phyloP scores from a whole-genome alignment of 192 early-diverging fungal species.

The Cetraspora pellucida region DNA sequence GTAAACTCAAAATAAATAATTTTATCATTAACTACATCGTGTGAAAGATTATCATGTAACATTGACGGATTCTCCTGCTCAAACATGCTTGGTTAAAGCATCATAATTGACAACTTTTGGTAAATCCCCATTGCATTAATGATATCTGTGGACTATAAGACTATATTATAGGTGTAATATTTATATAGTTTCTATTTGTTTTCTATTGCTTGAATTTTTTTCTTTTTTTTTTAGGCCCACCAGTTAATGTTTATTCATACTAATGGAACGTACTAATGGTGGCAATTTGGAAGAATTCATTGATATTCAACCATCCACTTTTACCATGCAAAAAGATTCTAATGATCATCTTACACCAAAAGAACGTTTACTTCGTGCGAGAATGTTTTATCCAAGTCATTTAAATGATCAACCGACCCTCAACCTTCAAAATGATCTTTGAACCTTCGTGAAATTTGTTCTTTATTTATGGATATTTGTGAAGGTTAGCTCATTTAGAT shows the following conservation, averaged over 20 bases:
- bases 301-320: constrained; percentile 37
- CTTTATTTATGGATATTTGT: constrained; percentile 91
- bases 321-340: not conserved
- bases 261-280: constrained; percentile 95
- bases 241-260: constrained; percentile 90
- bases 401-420: no score
- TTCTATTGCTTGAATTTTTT: no score
- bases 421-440: constrained; percentile 43
- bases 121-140: not conserved
- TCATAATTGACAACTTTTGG: constrained; percentile 72
- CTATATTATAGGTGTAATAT: no score
- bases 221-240: constrained; percentile 76
- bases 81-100: constrained; percentile 97
- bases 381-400: not conserved
- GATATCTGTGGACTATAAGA: not conserved
- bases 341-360: constrained; percentile 3
- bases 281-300: constrained; percentile 95
- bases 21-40: no score
- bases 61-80: no score
- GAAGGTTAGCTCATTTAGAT: constrained; percentile 91
- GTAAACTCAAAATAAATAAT: no score
- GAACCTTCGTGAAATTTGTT: constrained; percentile 73
- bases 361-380: constrained; percentile 10
- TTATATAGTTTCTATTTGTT: no score
- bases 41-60: no score